phyloP scores from a whole-genome alignment of 2,329 filamentous ascomycete species.

The Claviceps capensis region DNA sequence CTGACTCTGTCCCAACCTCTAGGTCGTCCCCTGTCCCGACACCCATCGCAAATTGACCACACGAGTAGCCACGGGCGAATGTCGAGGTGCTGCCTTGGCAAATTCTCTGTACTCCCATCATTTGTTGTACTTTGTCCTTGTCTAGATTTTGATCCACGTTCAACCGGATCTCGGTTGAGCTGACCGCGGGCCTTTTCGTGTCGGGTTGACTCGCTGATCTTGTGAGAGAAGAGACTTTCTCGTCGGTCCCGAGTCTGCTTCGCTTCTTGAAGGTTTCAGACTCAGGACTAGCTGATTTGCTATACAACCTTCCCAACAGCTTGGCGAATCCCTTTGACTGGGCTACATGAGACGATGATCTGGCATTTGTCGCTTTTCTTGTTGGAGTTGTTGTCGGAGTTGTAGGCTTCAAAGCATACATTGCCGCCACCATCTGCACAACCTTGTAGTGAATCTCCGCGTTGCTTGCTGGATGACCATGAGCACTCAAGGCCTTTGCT shows the following conservation, averaged over 20 bases:
- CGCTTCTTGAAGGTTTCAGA: slow-evolving; percentile 2
- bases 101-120: neutral
- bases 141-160: slow-evolving; percentile 23
- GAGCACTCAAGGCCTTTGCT: neutral
- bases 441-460: slow-evolving; percentile 21
- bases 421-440: slow-evolving; percentile 23
- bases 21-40: neutral
- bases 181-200: slow-evolving; percentile 12
- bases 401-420: slow-evolving; percentile 19
- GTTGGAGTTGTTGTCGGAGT: slow-evolving; percentile 8
- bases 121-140: slow-evolving; percentile 19
- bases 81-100: neutral
- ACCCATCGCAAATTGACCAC: neutral
- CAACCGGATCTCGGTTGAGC: slow-evolving; percentile 17
- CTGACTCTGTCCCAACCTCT: neutral
- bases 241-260: neutral
- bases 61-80: neutral
- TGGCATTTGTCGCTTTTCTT: slow-evolving; percentile 5
- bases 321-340: slow-evolving; percentile 20
- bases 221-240: neutral
- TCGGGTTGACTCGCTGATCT: neutral
- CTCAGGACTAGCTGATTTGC: slow-evolving; percentile 14
- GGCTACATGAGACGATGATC: slow-evolving; percentile 16
- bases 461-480: slow-evolving; percentile 3
- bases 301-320: slow-evolving; percentile 19